Evolutionary conservation across 768 basidiomycete genomes (phyloP), one percentile per base, ranked within the genome.

Genomic region (Udeniomyces megalosporus): DNA sequence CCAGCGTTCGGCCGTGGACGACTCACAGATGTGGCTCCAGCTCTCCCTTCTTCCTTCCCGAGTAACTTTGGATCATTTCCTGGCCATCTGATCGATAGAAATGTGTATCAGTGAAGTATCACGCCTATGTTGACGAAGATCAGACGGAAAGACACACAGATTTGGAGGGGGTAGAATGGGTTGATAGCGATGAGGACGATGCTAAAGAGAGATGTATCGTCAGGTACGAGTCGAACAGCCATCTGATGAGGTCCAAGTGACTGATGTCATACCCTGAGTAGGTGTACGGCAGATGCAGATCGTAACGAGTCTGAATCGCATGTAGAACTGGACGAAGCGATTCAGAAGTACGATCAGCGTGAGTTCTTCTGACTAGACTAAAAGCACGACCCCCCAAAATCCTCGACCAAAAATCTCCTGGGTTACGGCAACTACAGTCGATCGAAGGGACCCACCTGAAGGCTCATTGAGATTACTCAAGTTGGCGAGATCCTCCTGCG

Each of bases 391-490:
- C n/a, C n/a, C n/a, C n/a, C n/a, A n/a, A n/a, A n/a, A n/a, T n/a
- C n/a, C n/a, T n/a, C n/a, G n/a, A n/a, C n/a, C n/a, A n/a, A n/a
- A n/a, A n/a, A n/a, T n/a, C n/a, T n/a, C n/a, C n/a, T n/a, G n/a
- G n/a, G n/a, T n/a, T n/a, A n/a, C n/a, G n/a, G n/a, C n/a, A n/a
- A 54, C 50, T 17, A 3, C 7, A 55, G 15, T 38, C 46, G 14
- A 28, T 48, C 10, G 15, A 49, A 17, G 24, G 14, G 20, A 70
- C 80, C 54, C 68, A 92, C 93, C 93, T 69, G 86, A 88, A 58
- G 95, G 93, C 74, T 99, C 95, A 73, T 97, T 97, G 68, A 99
- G 79, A 78, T 97, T 91, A 52, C 90, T 95, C 69, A 99, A 82
- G 60, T 92, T 95, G 52, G 95, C 92, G 72, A 99, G 79, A 78